Conservation (phyloP, 768 basidiomycete species). For the Dictyophora rubrovolvata region DNA sequence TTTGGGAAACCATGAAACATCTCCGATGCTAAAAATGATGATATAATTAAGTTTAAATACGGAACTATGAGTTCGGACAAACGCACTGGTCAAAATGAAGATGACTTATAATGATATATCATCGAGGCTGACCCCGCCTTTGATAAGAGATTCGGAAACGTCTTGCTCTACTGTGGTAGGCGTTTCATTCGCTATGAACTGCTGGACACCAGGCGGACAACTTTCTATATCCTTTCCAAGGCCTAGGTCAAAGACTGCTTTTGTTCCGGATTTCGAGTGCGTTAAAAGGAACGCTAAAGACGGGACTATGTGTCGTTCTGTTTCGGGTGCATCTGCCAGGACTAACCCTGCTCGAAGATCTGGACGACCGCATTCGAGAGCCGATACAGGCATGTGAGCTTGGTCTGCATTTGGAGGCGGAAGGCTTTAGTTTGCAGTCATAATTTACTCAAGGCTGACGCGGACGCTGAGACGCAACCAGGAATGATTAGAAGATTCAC, state of each 20-base stretch:
- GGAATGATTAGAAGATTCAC: too few relatives aligned
- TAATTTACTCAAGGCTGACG: too few relatives aligned
- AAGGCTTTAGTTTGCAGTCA: neutral
- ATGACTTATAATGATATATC: conserved; percentile 10
- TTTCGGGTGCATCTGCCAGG: neutral
- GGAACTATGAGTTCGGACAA: too few relatives aligned
- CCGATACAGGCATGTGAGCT: conserved; percentile 10
- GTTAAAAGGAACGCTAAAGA: conserved; percentile 12
- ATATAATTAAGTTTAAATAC: too few relatives aligned
- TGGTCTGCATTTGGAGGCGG: conserved; percentile 8
- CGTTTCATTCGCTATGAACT: neutral
- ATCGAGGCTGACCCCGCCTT: conserved; percentile 9
- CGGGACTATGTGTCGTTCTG: conserved; percentile 9
- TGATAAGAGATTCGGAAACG: conserved; percentile 7
- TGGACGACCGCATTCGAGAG: conserved; percentile 10
- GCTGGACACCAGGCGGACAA: neutral
- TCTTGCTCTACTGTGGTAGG: neutral
- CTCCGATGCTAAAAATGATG: conserved; percentile 12
- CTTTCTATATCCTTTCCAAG: conserved; percentile 4
- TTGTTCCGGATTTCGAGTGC: conserved; percentile 8
- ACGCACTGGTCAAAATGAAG: conserved; percentile 13
- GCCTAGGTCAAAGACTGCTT: conserved; percentile 13
- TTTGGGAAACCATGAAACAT: conserved; percentile 7
- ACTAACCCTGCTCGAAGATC: conserved; percentile 12
- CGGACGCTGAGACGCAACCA: too few relatives aligned